Evolutionary conservation across 1,284 basidiomycete genomes (phyloP).

Genomic region (Cryptococcus sp.): DNA sequence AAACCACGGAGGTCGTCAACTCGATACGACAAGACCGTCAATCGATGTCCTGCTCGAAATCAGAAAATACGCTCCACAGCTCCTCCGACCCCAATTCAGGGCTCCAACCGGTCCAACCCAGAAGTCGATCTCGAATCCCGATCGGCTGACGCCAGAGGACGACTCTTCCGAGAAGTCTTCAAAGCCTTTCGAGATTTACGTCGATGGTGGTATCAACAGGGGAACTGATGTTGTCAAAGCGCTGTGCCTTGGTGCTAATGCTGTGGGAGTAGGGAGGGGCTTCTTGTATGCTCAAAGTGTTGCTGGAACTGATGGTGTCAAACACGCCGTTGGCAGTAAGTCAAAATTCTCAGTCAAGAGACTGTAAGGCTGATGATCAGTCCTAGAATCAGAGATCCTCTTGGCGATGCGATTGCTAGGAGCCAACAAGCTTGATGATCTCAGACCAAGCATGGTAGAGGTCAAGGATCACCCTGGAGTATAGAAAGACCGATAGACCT

Average conservation of each 20-base stretch:
- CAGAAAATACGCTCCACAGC: slow-evolving; percentile 48
- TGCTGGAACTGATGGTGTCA: slow-evolving; percentile 73
- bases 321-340: slow-evolving; percentile 58
- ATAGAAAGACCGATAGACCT: not conserved
- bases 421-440: slow-evolving; percentile 56
- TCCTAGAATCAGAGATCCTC: slow-evolving; percentile 54
- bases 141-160: slow-evolving; percentile 56
- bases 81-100: slow-evolving; percentile 38
- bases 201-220: slow-evolving; percentile 80
- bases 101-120: slow-evolving; percentile 27
- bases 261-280: slow-evolving; percentile 81
- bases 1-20: slow-evolving; percentile 52
- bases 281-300: slow-evolving; percentile 92
- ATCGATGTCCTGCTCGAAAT: slow-evolving; percentile 72
- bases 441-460: slow-evolving; percentile 46
- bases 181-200: slow-evolving; percentile 60
- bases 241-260: slow-evolving; percentile 80
- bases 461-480: slow-evolving; percentile 24
- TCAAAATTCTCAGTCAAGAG: slow-evolving; percentile 2
- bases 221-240: slow-evolving; percentile 92
- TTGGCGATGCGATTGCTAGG: slow-evolving; percentile 75
- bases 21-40: slow-evolving; percentile 58
- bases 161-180: slow-evolving; percentile 5
- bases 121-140: slow-evolving; percentile 58
- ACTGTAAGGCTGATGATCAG: slow-evolving; percentile 11